phyloP scores from a whole-genome alignment of 805 yeast species.

The Spathaspora passalidarum region DNA sequence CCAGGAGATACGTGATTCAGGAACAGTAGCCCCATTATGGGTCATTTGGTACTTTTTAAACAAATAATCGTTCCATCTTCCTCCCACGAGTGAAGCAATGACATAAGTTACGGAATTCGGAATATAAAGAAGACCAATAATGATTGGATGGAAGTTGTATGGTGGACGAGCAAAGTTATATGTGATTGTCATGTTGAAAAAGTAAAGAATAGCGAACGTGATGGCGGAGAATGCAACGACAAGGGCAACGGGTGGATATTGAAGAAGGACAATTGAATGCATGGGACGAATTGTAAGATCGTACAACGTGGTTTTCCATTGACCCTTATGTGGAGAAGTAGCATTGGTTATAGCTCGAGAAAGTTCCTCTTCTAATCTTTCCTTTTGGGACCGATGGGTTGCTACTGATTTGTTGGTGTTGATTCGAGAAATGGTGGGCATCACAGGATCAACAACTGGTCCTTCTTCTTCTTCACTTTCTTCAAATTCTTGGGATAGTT shows the following conservation, averaged over 20 bases:
- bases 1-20: conserved; percentile 78
- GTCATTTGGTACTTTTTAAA: conserved; percentile 48
- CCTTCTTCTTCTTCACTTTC: conserved; percentile 25
- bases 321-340: neutral
- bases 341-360: conserved; percentile 8
- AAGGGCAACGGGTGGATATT: conserved; percentile 71
- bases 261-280: conserved; percentile 56
- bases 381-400: conserved; percentile 25
- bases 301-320: conserved; percentile 30
- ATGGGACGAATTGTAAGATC: conserved; percentile 56
- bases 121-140: conserved; percentile 73
- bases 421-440: conserved; percentile 37
- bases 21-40: conserved; percentile 58
- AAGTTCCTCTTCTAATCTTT: conserved; percentile 20
- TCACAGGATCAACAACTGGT: conserved; percentile 36
- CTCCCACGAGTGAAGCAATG: conserved; percentile 75
- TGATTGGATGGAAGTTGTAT: conserved; percentile 62
- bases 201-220: conserved; percentile 68
- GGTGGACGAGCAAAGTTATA: conserved; percentile 61
- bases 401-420: conserved; percentile 32
- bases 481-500: neutral
- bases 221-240: conserved; percentile 66
- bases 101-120: conserved; percentile 82
- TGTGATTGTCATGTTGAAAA: conserved; percentile 72
- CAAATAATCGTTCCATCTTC: conserved; percentile 70